These are phyloP conservation scores for Coniella lustricola DNA, from an alignment of 2,329 filamentous ascomycete species.

Conservation along the genomic window DNA sequence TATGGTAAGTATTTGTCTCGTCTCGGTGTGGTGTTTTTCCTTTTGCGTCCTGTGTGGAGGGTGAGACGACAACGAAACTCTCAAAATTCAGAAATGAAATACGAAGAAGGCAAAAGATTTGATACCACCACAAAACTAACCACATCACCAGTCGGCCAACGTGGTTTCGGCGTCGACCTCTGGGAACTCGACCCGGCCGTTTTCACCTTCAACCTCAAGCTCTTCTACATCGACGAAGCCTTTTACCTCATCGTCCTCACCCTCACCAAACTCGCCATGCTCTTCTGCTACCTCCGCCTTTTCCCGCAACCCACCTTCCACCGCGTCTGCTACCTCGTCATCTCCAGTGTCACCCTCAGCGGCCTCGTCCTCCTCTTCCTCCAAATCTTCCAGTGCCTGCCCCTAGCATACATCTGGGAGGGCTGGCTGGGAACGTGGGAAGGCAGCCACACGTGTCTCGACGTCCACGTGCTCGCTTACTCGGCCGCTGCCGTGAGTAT, in stretches of 20 bases:
- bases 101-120: too few species aligned
- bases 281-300: conserved; percentile 26
- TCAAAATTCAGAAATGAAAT: too few species aligned
- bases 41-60: too few species aligned
- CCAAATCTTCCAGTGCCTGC: conserved; percentile 31
- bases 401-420: conserved; percentile 27
- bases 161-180: conserved; percentile 31
- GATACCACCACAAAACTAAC: conserved; percentile 3
- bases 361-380: conserved; percentile 25
- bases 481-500: conserved; percentile 26
- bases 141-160: conserved; percentile 18
- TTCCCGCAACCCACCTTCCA: conserved; percentile 24
- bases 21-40: background rate
- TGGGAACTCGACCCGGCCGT: conserved; percentile 26
- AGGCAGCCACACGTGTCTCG: conserved; percentile 23
- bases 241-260: conserved; percentile 25
- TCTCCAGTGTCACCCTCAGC: conserved; percentile 22
- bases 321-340: conserved; percentile 18
- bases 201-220: conserved; percentile 26
- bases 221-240: conserved; percentile 28
- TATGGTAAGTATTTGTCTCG: conserved; percentile 20
- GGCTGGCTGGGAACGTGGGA: conserved; percentile 24
- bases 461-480: conserved; percentile 26
- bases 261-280: conserved; percentile 25
- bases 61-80: too few species aligned